These are phyloP conservation scores for Epichloe bromicola DNA, from an alignment of 2,329 filamentous ascomycete genomes.

Conservation along the genomic window DNA sequence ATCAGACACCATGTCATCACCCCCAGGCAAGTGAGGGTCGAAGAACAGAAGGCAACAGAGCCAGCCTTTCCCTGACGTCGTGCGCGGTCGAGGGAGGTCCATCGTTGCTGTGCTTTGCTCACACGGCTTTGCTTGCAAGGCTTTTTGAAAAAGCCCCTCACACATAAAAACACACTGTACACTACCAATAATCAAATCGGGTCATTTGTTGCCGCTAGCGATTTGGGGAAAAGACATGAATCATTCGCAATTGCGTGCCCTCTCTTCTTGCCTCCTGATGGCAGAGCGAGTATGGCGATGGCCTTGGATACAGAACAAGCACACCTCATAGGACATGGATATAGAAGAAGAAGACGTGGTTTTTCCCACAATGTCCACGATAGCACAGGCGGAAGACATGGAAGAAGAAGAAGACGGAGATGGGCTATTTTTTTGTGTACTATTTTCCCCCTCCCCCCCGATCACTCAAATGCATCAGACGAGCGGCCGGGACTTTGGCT, in stretches of 20 bases:
- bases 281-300: not conserved
- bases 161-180: not conserved
- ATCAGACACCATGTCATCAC: constrained; percentile 42
- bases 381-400: not conserved
- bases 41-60: not conserved
- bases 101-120: not conserved
- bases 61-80: not conserved
- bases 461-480: constrained; percentile 7
- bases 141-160: not conserved
- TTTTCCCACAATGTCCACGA: not conserved
- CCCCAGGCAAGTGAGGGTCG: constrained; percentile 20
- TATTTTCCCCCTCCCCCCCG: not conserved
- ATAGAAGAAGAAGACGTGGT: not conserved
- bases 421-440: constrained; percentile 8
- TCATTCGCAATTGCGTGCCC: not conserved
- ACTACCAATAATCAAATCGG: not conserved
- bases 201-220: not conserved
- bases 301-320: constrained; percentile 5
- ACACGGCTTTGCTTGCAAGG: not conserved
- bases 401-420: not conserved
- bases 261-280: not conserved
- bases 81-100: too few species aligned
- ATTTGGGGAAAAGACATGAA: not conserved
- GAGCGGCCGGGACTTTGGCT: constrained; percentile 9
- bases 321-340: not conserved